These are phyloP conservation scores for Triticum dicoccoides DNA, from an alignment of 176 grass and related monocot genomes.

Conservation along the genomic window DNA sequence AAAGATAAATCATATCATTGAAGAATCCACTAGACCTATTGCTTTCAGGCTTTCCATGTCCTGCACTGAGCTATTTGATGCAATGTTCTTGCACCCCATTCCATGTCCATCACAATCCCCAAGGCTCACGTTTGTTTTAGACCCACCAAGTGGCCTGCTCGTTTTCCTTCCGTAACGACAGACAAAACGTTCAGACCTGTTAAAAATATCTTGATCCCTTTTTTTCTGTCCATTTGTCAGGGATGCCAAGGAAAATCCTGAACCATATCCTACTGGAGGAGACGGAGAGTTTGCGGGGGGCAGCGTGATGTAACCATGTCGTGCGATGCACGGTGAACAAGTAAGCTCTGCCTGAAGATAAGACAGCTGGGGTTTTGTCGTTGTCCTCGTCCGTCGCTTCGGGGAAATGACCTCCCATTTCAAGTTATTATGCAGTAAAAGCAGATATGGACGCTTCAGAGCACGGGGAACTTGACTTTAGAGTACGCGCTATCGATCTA, in stretches of 20 bases:
- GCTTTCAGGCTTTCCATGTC: neutral
- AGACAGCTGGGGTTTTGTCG: neutral
- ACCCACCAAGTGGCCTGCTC: neutral
- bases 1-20: neutral
- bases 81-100: constrained; percentile 25
- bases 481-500: neutral
- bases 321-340: neutral
- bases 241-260: neutral
- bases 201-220: neutral
- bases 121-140: neutral
- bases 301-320: neutral
- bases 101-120: neutral
- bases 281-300: neutral
- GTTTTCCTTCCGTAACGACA: neutral
- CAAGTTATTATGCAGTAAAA: neutral
- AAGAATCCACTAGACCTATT: neutral
- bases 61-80: neutral
- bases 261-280: constrained; percentile 12
- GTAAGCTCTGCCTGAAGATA: constrained; percentile 5
- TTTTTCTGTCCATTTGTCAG: constrained; percentile 22
- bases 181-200: neutral
- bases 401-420: neutral
- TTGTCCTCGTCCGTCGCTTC: neutral
- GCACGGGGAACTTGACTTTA: neutral
- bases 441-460: neutral